Conservation (phyloP, 768 basidiomycete species). For the Tylopilus sp. region DNA sequence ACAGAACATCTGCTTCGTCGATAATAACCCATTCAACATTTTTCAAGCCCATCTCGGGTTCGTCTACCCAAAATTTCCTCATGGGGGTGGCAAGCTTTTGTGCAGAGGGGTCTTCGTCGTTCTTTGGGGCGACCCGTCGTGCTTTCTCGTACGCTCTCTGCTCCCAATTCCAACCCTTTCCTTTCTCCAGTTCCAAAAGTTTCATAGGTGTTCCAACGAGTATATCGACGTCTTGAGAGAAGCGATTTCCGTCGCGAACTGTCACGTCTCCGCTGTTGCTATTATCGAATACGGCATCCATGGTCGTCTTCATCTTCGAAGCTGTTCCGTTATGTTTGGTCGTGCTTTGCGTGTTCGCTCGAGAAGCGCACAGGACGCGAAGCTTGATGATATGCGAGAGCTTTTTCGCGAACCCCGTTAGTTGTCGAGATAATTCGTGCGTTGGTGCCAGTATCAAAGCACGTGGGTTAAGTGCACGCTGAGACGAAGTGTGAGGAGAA, state of each 20-base stretch:
- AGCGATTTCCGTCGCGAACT: conserved; percentile 19
- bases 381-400: conserved; percentile 74
- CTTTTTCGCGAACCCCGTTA: conserved; percentile 69
- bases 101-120: conserved; percentile 16
- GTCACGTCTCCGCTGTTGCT: conserved; percentile 27
- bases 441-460: conserved; percentile 84
- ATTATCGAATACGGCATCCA: conserved; percentile 18
- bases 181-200: conserved; percentile 55
- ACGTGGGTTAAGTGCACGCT: conserved; percentile 54
- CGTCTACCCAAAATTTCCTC: conserved; percentile 40
- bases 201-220: conserved; percentile 65
- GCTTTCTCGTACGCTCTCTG: conserved; percentile 26
- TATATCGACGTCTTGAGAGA: conserved; percentile 42
- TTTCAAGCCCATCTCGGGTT: conserved; percentile 58
- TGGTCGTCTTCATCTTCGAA: conserved; percentile 42
- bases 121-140: conserved; percentile 21
- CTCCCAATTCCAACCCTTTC: conserved; percentile 51
- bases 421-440: conserved; percentile 83
- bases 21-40: conserved; percentile 86
- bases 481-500: conserved; percentile 9
- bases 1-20: conserved; percentile 89
- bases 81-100: conserved; percentile 19
- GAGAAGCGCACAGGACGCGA: conserved; percentile 68
- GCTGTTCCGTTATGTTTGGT: conserved; percentile 37
- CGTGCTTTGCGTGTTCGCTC: conserved; percentile 43